These are phyloP conservation scores for Fusarium coicis DNA, from an alignment of 2,329 filamentous ascomycete genomes.

Conservation along the genomic window DNA sequence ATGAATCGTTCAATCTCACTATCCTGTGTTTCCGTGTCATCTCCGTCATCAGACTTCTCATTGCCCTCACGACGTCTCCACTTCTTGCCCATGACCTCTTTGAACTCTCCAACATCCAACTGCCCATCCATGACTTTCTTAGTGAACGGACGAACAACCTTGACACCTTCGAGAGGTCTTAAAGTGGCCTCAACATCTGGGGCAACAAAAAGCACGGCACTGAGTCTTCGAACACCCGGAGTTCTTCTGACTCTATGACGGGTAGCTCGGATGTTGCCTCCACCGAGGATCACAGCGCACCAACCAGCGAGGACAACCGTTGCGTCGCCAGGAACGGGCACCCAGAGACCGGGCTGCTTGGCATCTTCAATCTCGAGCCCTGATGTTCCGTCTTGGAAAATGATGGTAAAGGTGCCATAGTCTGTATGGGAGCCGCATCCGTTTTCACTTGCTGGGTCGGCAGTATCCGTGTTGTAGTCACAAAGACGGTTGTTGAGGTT, in stretches of 20 bases:
- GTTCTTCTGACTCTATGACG: not conserved
- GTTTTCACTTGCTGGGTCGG: not conserved
- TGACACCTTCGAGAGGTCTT: not conserved
- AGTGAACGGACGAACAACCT: not conserved
- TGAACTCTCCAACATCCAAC: not conserved
- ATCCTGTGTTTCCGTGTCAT: not conserved
- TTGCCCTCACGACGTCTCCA: not conserved
- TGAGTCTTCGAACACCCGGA: not conserved
- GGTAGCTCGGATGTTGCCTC: not conserved
- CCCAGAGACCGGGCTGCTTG: not conserved
- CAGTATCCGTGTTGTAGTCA: not conserved
- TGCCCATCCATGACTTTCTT: not conserved
- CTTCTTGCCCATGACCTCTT: not conserved
- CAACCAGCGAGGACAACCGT: constrained; percentile 3
- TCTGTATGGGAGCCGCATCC: constrained; percentile 2
- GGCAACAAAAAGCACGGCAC: not conserved
- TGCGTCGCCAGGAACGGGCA: not conserved
- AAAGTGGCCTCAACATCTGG: not conserved
- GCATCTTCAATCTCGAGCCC: not conserved
- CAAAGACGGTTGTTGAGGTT: not conserved
- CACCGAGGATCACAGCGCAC: not conserved
- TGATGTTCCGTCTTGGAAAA: not conserved
- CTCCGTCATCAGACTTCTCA: not conserved
- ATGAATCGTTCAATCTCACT: not conserved
- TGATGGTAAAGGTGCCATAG: not conserved